These are phyloP conservation scores for Coniochaeta prunicola DNA, from an alignment of 2,329 filamentous ascomycete species.

Conservation along the genomic window DNA sequence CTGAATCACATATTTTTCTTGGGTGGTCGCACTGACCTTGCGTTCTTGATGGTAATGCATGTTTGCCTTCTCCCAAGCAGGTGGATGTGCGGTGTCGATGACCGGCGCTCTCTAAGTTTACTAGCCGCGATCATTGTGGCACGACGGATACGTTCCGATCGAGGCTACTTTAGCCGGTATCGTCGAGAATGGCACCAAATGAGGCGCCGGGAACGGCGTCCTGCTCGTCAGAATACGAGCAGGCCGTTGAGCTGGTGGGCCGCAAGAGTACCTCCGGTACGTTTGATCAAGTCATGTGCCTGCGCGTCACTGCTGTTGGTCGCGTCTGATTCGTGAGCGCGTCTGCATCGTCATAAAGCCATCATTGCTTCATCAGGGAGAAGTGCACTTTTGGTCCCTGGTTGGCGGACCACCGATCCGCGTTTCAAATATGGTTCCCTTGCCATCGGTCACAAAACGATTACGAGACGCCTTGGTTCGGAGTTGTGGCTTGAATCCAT, in stretches of 20 bases:
- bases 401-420: background rate
- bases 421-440: background rate
- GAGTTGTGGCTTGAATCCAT: background rate
- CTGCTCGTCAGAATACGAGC: background rate
- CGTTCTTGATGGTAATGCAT: background rate
- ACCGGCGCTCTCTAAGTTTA: background rate
- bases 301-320: background rate
- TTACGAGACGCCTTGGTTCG: background rate
- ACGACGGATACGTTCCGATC: background rate
- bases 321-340: background rate
- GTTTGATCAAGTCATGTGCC: background rate
- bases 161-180: background rate
- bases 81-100: background rate
- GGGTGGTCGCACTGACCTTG: background rate
- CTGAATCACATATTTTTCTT: background rate
- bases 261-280: background rate
- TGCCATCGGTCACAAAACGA: background rate
- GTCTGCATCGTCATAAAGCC: background rate
- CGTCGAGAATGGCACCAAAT: background rate
- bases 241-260: too few species aligned
- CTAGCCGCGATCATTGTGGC: background rate
- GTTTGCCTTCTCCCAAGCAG: too few species aligned
- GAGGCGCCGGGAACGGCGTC: background rate
- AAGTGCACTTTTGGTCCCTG: background rate
- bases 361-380: background rate